A percentile compares a stretch with the other conserved stretches of the same genome.
Evolutionary conservation across 2,329 filamentous ascomycete genomes (phyloP).

Genomic region (Fusarium solani-melongenae): DNA sequence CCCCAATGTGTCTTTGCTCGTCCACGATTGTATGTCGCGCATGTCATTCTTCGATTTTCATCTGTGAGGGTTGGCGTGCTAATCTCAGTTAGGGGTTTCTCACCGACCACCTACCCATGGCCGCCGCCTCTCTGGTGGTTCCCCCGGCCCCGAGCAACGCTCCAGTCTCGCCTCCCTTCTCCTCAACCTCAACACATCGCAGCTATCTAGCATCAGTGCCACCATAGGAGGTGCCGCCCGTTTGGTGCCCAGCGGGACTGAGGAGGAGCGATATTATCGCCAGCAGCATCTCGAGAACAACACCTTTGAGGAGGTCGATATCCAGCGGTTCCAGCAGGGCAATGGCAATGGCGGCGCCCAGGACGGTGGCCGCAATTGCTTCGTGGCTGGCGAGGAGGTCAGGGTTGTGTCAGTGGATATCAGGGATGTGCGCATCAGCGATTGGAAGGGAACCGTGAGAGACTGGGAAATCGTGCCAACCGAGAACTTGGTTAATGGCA

Average conservation of each 20-base stretch:
- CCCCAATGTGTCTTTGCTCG: slow-evolving; percentile 89
- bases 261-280: slow-evolving; percentile 87
- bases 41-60: not conserved
- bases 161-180: slow-evolving; percentile 86
- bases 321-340: slow-evolving; percentile 46
- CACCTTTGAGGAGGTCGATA: slow-evolving; percentile 74
- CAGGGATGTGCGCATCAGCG: slow-evolving; percentile 85
- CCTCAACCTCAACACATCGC: slow-evolving; percentile 90
- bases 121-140: slow-evolving; percentile 68
- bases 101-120: slow-evolving; percentile 84
- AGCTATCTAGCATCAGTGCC: slow-evolving; percentile 87
- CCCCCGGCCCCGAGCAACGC: slow-evolving; percentile 71
- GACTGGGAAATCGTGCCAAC: slow-evolving; percentile 72
- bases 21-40: slow-evolving; percentile 79
- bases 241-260: slow-evolving; percentile 77
- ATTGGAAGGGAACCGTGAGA: slow-evolving; percentile 93
- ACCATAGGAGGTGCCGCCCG: slow-evolving; percentile 92
- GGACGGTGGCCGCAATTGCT: slow-evolving; percentile 70
- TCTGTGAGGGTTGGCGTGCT: not conserved
- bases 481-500: slow-evolving; percentile 54
- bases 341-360: slow-evolving; percentile 48
- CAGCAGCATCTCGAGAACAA: slow-evolving; percentile 91
- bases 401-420: slow-evolving; percentile 89
- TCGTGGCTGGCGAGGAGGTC: slow-evolving; percentile 85
- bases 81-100: slow-evolving; percentile 74